Evolutionary conservation across 495 filamentous ascomycete species (phyloP), one percentile per base, ranked within the genome.

Genomic region (Xylaria castorea): DNA sequence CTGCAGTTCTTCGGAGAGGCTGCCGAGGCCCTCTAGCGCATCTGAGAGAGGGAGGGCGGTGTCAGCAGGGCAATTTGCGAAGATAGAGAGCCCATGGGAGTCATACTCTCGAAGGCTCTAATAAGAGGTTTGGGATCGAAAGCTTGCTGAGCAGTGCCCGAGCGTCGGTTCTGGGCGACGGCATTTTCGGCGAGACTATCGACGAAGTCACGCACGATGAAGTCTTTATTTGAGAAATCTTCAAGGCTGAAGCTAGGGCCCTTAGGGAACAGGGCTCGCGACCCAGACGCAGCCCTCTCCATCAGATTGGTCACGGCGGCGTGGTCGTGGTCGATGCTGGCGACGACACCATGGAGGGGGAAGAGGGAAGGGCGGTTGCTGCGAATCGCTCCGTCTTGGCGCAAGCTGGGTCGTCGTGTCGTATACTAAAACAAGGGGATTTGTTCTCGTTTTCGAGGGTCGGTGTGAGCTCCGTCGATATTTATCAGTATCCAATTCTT

Each of bases 91-190:
- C 5, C 27, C 22, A 20, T 25, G 42, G 57, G 51, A 6, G 18
- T 46, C 82, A 73, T 90, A 87, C 92, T 89, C 82, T 99, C 96
- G 76, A 99, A 98, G 20, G 93, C 94, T 51, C 97, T 90, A 73
- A 99, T 98, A 76, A 98, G 87, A 6, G 97, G 97, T 82, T 99
- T 98, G 1, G 97, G 97, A 79, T 99, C 97, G 79, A 99, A 99
- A 61, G 93, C 90, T 79, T 91, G 89, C 68, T 89, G 89, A 46
- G 89, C 75, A 16, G 85, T 85, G 68, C 84, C 89, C 22, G 94
- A 97, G 62, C 93, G 92, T 68, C 95, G 93, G 75, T 88, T 91
- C 18, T 83, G 78, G 42, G 94, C 91, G 44, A 93, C 86, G 42
- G 94, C 92, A 65, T 85, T 92, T 68, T 98, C 95, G 67, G 95